Evolutionary conservation across 192 early-diverging fungal species (phyloP).

Genomic region (Linnemannia elongata): DNA sequence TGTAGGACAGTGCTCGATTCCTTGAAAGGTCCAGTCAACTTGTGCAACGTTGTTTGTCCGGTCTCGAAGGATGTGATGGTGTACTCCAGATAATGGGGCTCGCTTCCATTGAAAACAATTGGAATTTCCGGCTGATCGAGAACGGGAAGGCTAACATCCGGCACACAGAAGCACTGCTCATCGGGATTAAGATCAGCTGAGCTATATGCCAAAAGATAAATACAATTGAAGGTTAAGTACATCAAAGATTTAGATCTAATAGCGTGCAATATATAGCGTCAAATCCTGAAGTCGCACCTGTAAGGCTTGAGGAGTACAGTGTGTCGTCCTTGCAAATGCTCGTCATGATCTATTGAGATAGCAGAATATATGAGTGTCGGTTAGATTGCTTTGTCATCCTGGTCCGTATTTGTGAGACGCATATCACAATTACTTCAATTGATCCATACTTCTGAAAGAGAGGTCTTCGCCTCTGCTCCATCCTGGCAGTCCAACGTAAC

Average conservation of each 20-base stretch:
- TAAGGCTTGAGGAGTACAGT: constrained; percentile 41
- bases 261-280: too few species aligned
- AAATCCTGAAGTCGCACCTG: constrained; percentile 6
- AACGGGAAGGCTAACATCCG: constrained; percentile 22
- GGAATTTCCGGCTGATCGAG: constrained; percentile 38
- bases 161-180: constrained; percentile 62
- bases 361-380: neutral
- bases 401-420: neutral
- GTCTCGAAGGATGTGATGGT: constrained; percentile 47
- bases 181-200: constrained; percentile 63
- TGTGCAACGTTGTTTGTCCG: constrained; percentile 17
- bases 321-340: constrained; percentile 40
- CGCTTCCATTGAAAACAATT: constrained; percentile 46
- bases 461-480: constrained; percentile 1
- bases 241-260: too few species aligned
- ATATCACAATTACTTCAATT: neutral
- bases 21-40: constrained; percentile 38
- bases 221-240: neutral
- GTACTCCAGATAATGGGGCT: constrained; percentile 42
- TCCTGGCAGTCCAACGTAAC: constrained; percentile 22
- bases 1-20: constrained; percentile 25
- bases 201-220: constrained; percentile 17
- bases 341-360: constrained; percentile 30
- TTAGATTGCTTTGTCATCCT: neutral
- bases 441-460: constrained; percentile 14